Conservation (phyloP, 805 yeast species). For the Diddensiella santjacobensis region DNA sequence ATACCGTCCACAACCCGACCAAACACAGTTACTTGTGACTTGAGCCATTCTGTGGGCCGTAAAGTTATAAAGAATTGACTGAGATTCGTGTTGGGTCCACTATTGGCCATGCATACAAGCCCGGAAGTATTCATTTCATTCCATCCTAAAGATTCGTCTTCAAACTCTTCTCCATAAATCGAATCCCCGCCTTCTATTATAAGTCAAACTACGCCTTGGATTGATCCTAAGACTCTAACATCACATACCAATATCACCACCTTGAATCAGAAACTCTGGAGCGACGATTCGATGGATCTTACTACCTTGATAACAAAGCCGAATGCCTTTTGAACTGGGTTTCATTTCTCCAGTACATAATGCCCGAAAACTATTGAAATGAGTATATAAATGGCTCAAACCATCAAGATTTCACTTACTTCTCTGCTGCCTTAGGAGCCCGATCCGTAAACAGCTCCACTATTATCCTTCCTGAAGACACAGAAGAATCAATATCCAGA, state of each 20-base stretch:
- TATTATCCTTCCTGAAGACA: constrained; percentile 16
- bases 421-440: constrained; percentile 22
- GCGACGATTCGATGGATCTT: constrained; percentile 87
- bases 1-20: constrained; percentile 22
- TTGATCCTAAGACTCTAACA: too few species aligned
- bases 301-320: constrained; percentile 55
- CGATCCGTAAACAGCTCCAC: constrained; percentile 21
- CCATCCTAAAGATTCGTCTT: constrained; percentile 22
- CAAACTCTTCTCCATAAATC: constrained; percentile 19
- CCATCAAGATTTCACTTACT: too few species aligned
- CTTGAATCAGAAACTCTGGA: constrained; percentile 94
- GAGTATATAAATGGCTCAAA: too few species aligned
- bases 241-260: constrained; percentile 61
- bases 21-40: constrained; percentile 13
- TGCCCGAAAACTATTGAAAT: constrained; percentile 58
- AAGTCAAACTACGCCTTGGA: too few species aligned
- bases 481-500: constrained; percentile 21
- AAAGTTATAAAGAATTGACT: constrained; percentile 25
- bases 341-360: constrained; percentile 91
- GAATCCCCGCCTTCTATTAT: constrained; percentile 16
- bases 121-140: constrained; percentile 16
- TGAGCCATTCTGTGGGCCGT: constrained; percentile 21
- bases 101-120: constrained; percentile 23
- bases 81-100: constrained; percentile 16
- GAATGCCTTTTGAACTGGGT: constrained; percentile 42